phyloP scores from a whole-genome alignment of 2,329 filamentous ascomycete genomes.

The Basipetospora chlamydospora region DNA sequence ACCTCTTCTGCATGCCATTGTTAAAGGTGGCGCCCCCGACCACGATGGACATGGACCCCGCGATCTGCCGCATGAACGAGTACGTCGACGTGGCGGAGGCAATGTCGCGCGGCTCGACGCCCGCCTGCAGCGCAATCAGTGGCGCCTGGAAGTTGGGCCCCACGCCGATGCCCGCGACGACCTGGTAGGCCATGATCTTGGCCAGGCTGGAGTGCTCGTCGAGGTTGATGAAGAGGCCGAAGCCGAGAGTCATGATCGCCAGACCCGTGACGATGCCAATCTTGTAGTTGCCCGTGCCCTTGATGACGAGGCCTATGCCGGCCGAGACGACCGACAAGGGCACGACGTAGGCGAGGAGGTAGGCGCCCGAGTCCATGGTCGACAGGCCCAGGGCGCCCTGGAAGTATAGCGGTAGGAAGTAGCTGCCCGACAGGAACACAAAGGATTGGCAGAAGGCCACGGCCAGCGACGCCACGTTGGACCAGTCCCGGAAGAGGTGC shows the following conservation, averaged over 20 bases:
- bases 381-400: slow-evolving; percentile 56
- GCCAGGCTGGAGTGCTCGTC: slow-evolving; percentile 37
- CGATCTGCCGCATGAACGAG: slow-evolving; percentile 53
- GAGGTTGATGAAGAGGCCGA: slow-evolving; percentile 49
- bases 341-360: slow-evolving; percentile 56
- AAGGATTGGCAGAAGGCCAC: slow-evolving; percentile 61
- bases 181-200: slow-evolving; percentile 45
- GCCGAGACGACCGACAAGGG: slow-evolving; percentile 50
- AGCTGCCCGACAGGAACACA: slow-evolving; percentile 63
- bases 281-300: slow-evolving; percentile 52
- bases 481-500: slow-evolving; percentile 1
- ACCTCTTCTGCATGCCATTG: slow-evolving; percentile 51
- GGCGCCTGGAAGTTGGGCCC: slow-evolving; percentile 57
- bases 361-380: slow-evolving; percentile 60
- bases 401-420: slow-evolving; percentile 78
- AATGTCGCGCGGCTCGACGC: slow-evolving; percentile 46
- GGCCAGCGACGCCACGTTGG: slow-evolving; percentile 39
- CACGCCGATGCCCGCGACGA: slow-evolving; percentile 48
- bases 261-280: slow-evolving; percentile 45
- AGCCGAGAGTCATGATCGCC: slow-evolving; percentile 46
- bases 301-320: slow-evolving; percentile 38
- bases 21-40: slow-evolving; percentile 69
- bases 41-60: slow-evolving; percentile 53
- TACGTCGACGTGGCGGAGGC: slow-evolving; percentile 56
- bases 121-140: slow-evolving; percentile 52